Evolutionary conservation across 2,329 filamentous ascomycete genomes (phyloP).

Genomic region (Fusarium begoniae): DNA sequence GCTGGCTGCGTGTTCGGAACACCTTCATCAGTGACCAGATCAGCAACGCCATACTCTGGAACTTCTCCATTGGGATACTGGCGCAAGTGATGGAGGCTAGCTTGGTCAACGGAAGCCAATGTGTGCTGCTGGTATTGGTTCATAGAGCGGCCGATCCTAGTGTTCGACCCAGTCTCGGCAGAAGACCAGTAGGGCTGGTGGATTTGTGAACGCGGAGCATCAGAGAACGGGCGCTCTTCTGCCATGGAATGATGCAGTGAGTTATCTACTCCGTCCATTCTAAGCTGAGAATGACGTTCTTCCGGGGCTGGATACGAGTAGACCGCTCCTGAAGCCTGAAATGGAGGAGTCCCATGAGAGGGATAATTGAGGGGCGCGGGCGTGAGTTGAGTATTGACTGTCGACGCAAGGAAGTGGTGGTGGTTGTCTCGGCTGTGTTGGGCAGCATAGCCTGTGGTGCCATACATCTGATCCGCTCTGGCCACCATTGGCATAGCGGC

Average conservation of each 20-base stretch:
- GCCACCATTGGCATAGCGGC: not conserved
- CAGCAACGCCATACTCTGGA: not conserved
- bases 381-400: not conserved
- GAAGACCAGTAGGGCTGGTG: slow-evolving; percentile 20
- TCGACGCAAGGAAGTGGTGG: not conserved
- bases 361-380: not conserved
- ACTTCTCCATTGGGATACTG: not conserved
- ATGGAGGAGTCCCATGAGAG: not conserved
- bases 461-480: not conserved
- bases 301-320: not conserved
- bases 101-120: not conserved
- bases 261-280: not conserved
- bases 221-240: not conserved
- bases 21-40: not conserved
- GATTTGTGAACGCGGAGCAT: slow-evolving; percentile 3
- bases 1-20: not conserved
- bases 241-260: not conserved
- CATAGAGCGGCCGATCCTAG: slow-evolving; percentile 16
- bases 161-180: slow-evolving; percentile 12
- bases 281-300: not conserved
- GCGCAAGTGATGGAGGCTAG: not conserved
- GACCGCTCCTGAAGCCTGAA: not conserved
- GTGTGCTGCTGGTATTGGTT: slow-evolving; percentile 19
- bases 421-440: not conserved
- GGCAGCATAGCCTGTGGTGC: not conserved